Evolutionary conservation across 2,329 filamentous ascomycete genomes (phyloP), one percentile per base, ranked within the genome.

Genomic region (Penicillium sp.): DNA sequence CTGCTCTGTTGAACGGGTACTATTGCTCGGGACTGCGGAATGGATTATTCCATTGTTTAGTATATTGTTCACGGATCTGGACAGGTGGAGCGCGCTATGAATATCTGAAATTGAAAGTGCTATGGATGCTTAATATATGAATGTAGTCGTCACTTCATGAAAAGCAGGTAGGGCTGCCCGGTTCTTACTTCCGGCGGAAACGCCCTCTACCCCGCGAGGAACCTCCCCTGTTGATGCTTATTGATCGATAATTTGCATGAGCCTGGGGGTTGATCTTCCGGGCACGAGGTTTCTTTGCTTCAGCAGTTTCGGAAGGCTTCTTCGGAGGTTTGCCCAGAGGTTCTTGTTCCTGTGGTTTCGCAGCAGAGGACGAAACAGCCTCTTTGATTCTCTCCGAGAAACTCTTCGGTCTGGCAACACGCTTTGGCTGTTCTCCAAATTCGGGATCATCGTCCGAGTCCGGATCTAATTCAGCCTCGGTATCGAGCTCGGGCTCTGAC

Each of bases 211-310:
- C 72, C 58, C 73, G 72, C 10, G 68, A 67, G 15, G 68, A 67
- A 15, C 70, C 70, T 27, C 70, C 70, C 57, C 71, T 71, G 60
- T 75, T 76, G 58, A 81, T 79, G 62, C 80, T 81, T 62, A 81
- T 60, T 12, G 77, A 75, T 15, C 78, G 71, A 58, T 79, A 81
- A 61, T 81, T 81, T 17, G 78, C 77, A 71, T 81, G 79, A 17
- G 79, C 75, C 46, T 76, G 70, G 0, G 77, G 73, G 46, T 80
- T 80, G 55, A 79, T 66, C 61, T 75, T 80, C 35, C 73, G 69
- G 31, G 62, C 52, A 13, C 62, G 64, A 33, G 68, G 61, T 45
- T 70, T 69, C 37, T 66, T 65, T 40, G 68, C 62, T 25, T 65
- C 53, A 7, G 52, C 52, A 17, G 56, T 23, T 33, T 56, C 58